Base-by-base conservation (phyloP, 2,329 filamentous ascomycete genomes). In the Cordyceps tenuipes region DNA sequence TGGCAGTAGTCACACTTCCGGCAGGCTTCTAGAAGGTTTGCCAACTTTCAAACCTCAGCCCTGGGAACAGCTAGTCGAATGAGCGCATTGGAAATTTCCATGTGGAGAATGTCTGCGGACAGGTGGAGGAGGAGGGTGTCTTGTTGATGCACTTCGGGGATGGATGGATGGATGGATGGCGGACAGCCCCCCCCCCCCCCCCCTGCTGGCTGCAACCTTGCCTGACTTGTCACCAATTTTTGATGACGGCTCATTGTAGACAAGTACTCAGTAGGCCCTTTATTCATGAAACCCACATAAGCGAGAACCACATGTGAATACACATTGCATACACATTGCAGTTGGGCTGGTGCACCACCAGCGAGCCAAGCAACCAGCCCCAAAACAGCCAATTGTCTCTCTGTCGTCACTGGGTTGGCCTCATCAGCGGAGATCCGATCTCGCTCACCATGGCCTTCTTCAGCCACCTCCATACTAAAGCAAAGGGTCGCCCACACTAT, bases 391-490 rank as follows among this genome's bases (percentile, higher is more conserved):
- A 15, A n/a, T 31, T 34, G 46, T 13, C 29, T 23, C n/a, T 51
- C 56, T 58, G 48, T 58, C 48, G 56, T 58, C 56, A 58, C 48
- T 58, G 36, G n/a, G 51, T 39, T 58, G 36, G n/a, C 58, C 29
- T 29, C 39, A 34, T 29, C 58, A 60, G 58, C 51, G 51, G 58
- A 60, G 58, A 60, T 60, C 58, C 51, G 51, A 60, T 60, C 58
- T 60, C 51, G 58, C 46, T 34, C 46, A 26, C 13, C 3, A n/a
- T 23, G 15, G 39, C 49, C 43, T 36, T 41, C 26, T 43, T 43
- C 57, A 54, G 57, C 50, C 56, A 58, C 56, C 47, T 10, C 26
- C 44, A 41, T 31, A 10, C 7, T 17, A n/a, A 36, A 17, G 10
- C 34, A 49, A 23, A 52, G 4, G 19, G 43, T 21, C 9, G 43